Evolutionary conservation across 2,329 filamentous ascomycete genomes (phyloP), one percentile per base, ranked within the genome.

Genomic region (Aureobasidium vineae): DNA sequence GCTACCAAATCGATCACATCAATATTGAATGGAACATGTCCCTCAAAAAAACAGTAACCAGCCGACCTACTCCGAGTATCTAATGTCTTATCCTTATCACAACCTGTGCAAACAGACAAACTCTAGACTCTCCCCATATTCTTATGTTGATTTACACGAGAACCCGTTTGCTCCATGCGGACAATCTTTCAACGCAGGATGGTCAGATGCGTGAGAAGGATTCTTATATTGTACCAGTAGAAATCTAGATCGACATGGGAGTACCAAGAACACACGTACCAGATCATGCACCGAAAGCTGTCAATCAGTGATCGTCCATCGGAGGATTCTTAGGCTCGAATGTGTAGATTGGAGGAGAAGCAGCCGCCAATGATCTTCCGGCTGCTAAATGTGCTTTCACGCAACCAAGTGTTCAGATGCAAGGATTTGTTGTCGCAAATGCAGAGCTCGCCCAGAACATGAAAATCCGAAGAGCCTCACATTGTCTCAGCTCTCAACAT

Each of bases 401-500:
- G 36, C 53, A 57, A 41, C 28, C 23, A 21, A n/a, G 15, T 49
- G 26, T 26, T 19, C 23, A 28, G 15, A 4, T 10, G 23, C 47
- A 28, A 16, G 15, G 5, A 50, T 19, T 16, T 49, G 23, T 16
- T 21, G 23, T 49, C 45, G 45, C 47, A 50, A 28, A 13, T 50
- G 47, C 16, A 41, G 40, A 60, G 23, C 43, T 49, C 28, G 43
- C 31, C 41, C 38, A 43, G 41, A 15, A 38, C 16, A 19, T 21
- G 11, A 2, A 19, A 26, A 23, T 33, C 16, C n/a, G 15, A 19
- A 11, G 33, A 60, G 56, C 38, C 40, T 31, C 41, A 33, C 15
- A 21, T 38, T 61, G 57, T 61, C 21, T 49, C 43, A 61, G 43
- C 43, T 38, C 2, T 61, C 57, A 36, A 61, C n/a, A 26, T 38